Conservation (phyloP, 2,329 filamentous ascomycete species). For the Botrytis squamosa region DNA sequence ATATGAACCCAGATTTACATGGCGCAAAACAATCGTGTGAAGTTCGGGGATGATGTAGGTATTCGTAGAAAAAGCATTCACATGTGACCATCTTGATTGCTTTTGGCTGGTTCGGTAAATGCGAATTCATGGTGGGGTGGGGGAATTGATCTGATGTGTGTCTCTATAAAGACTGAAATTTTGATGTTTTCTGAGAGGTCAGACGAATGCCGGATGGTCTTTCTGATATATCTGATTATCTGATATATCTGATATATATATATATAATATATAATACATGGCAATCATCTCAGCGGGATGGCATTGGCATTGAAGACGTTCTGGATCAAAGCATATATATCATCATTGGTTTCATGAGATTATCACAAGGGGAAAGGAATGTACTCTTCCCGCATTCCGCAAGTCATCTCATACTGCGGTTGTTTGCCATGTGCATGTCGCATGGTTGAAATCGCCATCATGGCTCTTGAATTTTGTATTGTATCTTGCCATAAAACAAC, state of each 20-base stretch:
- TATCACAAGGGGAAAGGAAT: background rate
- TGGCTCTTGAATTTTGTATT: background rate
- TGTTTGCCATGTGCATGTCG: background rate
- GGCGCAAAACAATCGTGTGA: background rate
- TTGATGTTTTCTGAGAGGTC: background rate
- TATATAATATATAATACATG: too few species aligned
- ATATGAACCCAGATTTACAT: background rate
- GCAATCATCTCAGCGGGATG: background rate
- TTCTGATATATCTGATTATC: too few species aligned
- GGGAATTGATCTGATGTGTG: background rate
- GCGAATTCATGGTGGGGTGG: background rate
- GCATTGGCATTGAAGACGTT: background rate
- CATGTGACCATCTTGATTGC: conserved; percentile 15
- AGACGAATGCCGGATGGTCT: too few species aligned
- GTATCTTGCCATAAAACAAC: background rate
- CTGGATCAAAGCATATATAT: too few species aligned
- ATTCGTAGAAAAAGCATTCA: conserved; percentile 3
- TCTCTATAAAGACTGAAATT: background rate
- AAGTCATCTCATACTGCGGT: background rate
- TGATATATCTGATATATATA: too few species aligned
- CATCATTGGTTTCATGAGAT: background rate
- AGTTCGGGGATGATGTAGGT: background rate
- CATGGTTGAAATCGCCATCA: background rate
- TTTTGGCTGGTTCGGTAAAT: conserved; percentile 14
- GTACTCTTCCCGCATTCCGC: background rate